Percentiles rank a stretch among this genome's conserved stretches.
Evolutionary conservation across 1,284 basidiomycete species (phyloP).

Genomic region (Meripilus lineatus): DNA sequence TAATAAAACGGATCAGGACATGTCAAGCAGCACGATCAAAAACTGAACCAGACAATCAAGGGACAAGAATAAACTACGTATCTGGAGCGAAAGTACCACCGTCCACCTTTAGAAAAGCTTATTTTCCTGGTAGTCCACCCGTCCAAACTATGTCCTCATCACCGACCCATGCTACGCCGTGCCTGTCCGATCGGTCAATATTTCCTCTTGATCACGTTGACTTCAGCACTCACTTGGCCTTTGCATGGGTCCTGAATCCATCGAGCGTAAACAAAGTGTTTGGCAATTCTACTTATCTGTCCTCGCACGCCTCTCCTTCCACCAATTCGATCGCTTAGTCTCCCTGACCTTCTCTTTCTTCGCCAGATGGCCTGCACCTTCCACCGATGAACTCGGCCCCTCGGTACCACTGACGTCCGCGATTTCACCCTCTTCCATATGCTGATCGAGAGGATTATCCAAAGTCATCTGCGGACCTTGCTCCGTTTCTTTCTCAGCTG

Average conservation of each 20-base stretch:
- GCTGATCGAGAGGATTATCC: too few species aligned
- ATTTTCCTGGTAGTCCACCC: too few species aligned
- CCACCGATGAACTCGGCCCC: neutral
- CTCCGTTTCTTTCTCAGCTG: neutral
- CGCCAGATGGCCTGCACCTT: neutral
- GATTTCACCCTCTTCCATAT: too few species aligned
- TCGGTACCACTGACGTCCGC: neutral
- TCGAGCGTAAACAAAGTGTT: constrained; percentile 39
- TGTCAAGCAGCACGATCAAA: too few species aligned
- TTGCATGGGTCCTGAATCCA: constrained; percentile 54
- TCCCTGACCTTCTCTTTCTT: constrained; percentile 4
- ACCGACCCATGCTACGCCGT: constrained; percentile 24
- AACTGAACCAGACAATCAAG: too few species aligned
- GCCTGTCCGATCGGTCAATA: constrained; percentile 20
- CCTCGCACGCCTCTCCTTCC: neutral
- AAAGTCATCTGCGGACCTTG: too few species aligned
- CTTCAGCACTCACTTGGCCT: constrained; percentile 44
- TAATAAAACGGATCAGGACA: too few species aligned
- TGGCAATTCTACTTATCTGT: constrained; percentile 9
- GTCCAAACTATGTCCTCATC: constrained; percentile 31
- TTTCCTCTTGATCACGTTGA: neutral
- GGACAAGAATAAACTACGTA: too few species aligned
- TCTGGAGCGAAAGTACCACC: too few species aligned
- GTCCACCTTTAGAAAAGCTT: too few species aligned
- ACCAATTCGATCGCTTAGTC: neutral